Evolutionary conservation across 805 yeast genomes (phyloP), one percentile per base, ranked within the genome.

Genomic region (Metschnikowia aberdeeniae): DNA sequence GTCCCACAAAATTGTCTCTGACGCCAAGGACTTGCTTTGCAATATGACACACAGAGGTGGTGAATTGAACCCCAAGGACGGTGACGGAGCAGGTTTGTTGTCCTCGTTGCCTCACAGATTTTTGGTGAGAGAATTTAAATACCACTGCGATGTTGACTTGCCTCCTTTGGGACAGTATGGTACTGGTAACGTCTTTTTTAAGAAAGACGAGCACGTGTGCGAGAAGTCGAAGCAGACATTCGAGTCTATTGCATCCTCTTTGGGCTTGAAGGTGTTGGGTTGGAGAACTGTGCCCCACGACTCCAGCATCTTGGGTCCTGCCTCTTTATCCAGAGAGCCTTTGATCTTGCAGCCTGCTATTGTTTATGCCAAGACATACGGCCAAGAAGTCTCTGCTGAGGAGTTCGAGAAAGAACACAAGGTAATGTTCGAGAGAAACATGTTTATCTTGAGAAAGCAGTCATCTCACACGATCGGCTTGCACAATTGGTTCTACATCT

Each of bases 31-130:
- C 62, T 72, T 92, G 59, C 80, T 92, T 44, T 90, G 98, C 73
- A 92, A 93, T 71, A 93, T 92, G 99, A 87, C 97, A 50, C 99
- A 92, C 68, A 82, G 99, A 72, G 99, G 99, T 63, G 98, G 98
- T 34, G 97, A 90, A 49, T 95, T 96, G 48, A 96, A 90, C 61
- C 95, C 97, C 19, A 81, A 89, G 59, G 97, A 92, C 64, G 99
- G 99, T 68, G 99, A 92, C 64, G 99, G 99, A 68, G 99, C 99
- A 24, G 99, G 99, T 66, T 89, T 92, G 50, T 81, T 92, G 80
- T 80, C 93, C 41, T 85, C 96, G 27, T 81, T 92, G 51, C 97
- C 97, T 30, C 97, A 90, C 70, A 82, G 79, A 53, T 88, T 93
- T 65, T 81, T 92, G 76, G 67, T 68, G 48, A 81, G 92, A 64